A percentile compares a stretch with the other conserved stretches of the same genome.
These are phyloP conservation scores for Galium porrigens DNA, from an alignment of 305 asterid species.

Conservation along the genomic window DNA sequence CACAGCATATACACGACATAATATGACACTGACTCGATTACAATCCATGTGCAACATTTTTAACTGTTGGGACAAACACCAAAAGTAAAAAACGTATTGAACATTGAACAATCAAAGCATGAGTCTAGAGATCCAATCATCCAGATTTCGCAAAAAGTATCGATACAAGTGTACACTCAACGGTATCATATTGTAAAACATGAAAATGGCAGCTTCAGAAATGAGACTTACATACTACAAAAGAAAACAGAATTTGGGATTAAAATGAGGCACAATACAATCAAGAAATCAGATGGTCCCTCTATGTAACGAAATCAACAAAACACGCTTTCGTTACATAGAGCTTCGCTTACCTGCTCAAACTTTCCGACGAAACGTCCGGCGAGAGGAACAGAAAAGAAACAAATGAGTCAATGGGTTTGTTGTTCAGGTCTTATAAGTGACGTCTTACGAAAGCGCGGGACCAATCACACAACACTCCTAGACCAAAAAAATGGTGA, in stretches of 20 bases:
- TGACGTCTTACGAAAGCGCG: not conserved
- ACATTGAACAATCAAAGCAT: not conserved
- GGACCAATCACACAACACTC: not conserved
- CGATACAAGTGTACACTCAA: not conserved
- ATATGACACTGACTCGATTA: not conserved
- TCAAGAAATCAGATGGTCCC: not conserved
- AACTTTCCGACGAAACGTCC: not conserved
- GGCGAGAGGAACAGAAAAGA: not conserved
- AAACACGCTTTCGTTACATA: not conserved
- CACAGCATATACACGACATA: not conserved
- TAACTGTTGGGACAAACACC: not conserved
- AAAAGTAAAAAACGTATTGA: not conserved
- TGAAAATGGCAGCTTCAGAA: not conserved
- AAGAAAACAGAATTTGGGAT: not conserved
- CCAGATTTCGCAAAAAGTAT: not conserved
- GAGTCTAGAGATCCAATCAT: not conserved
- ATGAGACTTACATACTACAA: not conserved
- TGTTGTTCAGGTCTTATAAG: not conserved
- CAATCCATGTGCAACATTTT: not conserved
- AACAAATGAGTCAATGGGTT: not conserved
- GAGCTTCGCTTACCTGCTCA: not conserved
- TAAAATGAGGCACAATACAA: not conserved
- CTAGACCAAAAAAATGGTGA: no score
- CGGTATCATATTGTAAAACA: not conserved
- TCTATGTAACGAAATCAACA: not conserved